phyloP scores from a whole-genome alignment of 169 alveolate genomes.

The Plasmodium falciparum region DNA sequence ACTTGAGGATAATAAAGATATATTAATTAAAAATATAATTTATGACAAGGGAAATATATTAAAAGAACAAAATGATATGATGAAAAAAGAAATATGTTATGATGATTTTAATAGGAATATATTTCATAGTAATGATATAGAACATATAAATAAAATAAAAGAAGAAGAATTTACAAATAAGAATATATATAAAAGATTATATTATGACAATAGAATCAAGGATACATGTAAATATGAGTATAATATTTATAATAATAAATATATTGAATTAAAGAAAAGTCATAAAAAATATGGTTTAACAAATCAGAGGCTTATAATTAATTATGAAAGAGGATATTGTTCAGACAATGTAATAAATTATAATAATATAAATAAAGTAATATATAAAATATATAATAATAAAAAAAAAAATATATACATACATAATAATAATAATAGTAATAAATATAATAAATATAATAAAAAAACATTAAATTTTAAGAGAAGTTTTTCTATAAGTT shows the following conservation, averaged over 20 bases:
- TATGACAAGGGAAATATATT: no score
- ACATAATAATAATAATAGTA: neutral
- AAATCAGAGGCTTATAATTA: neutral
- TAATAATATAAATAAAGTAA: constrained; percentile 11
- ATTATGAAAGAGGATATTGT: constrained; percentile 17
- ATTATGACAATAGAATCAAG: neutral
- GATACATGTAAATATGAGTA: neutral
- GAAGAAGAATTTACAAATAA: neutral
- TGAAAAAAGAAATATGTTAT: no score
- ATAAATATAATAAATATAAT: constrained; percentile 18
- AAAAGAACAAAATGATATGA: no score
- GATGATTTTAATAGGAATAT: neutral
- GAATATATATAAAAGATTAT: neutral
- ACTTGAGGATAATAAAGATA: no score
- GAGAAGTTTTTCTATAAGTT: constrained; percentile 46
- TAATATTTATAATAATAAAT: constrained; percentile 1
- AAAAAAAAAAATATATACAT: no score
- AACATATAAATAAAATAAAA: neutral
- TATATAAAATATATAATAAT: neutral
- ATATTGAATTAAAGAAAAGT: constrained; percentile 14
- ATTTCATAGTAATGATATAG: constrained; percentile 10
- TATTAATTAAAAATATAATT: no score
- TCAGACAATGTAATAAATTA: constrained; percentile 17
- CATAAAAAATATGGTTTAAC: neutral
- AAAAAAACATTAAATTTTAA: constrained; percentile 2